Conservation (phyloP, 1,284 basidiomycete genomes). For the Tilletiaria anomala region DNA sequence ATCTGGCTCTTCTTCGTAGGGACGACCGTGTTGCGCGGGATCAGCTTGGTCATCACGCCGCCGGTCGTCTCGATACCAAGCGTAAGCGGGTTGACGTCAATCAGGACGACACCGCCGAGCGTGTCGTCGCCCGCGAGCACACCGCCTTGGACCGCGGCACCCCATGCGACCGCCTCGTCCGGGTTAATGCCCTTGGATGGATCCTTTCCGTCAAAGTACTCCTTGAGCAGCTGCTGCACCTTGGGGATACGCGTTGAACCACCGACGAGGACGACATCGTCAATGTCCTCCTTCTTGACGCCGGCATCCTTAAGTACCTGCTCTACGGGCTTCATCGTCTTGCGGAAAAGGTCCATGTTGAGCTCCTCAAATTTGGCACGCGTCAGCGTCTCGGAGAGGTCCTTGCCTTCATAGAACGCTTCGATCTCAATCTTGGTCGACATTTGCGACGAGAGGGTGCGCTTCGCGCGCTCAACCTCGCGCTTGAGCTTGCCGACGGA, state of each 20-base stretch:
- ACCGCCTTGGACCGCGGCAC: conserved; percentile 94
- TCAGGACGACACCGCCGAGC: conserved; percentile 67
- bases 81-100: conserved; percentile 86
- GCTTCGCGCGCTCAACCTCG: conserved; percentile 97
- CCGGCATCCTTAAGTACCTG: conserved; percentile 95
- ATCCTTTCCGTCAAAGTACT: conserved; percentile 78
- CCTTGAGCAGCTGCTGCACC: conserved; percentile 88
- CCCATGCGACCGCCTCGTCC: conserved; percentile 61
- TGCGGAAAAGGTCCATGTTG: conserved; percentile 96
- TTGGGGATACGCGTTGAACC: conserved; percentile 98
- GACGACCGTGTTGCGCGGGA: conserved; percentile 90
- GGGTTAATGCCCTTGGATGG: conserved; percentile 87
- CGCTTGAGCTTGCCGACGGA: conserved; percentile 94
- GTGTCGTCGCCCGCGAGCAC: conserved; percentile 78
- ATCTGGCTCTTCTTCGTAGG: conserved; percentile 96
- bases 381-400: conserved; percentile 91
- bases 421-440: conserved; percentile 60
- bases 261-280: conserved; percentile 79
- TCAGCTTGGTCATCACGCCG: conserved; percentile 94
- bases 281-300: conserved; percentile 91
- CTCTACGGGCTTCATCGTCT: conserved; percentile 98
- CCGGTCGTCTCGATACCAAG: conserved; percentile 97
- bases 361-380: conserved; percentile 97
- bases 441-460: conserved; percentile 73
- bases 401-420: conserved; percentile 82